A percentile compares a stretch with the other conserved stretches of the same genome.
These are phyloP conservation scores for Solanum medicagineum DNA, from an alignment of 257 asterid genomes.

Conservation along the genomic window DNA sequence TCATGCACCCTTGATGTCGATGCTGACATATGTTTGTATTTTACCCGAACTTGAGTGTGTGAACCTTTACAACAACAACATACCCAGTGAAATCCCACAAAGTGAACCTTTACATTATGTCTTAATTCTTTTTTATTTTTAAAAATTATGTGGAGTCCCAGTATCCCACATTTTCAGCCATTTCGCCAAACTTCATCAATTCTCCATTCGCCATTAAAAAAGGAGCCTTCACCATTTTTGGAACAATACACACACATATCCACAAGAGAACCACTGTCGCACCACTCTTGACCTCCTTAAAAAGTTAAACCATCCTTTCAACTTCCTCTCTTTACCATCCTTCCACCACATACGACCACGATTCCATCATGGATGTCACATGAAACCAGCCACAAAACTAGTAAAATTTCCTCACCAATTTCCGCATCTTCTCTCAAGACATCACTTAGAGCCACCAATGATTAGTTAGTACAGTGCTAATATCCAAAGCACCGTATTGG, in stretches of 20 bases:
- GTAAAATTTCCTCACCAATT: not conserved
- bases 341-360: not conserved
- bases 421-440: too few relatives aligned
- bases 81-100: too few relatives aligned
- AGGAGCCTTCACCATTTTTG: not conserved
- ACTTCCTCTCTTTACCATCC: not conserved
- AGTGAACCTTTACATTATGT: not conserved
- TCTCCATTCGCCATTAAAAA: not conserved
- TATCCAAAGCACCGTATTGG: not conserved
- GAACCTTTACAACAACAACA: not conserved
- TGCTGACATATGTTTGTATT: not conserved
- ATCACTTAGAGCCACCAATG: not conserved
- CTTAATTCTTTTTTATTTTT: not conserved
- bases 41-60: not conserved
- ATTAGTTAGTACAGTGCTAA: not conserved
- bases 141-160: not conserved
- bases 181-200: not conserved
- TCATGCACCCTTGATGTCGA: not conserved
- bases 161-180: not conserved
- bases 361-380: not conserved
- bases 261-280: not conserved
- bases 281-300: not conserved
- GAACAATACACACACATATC: not conserved
- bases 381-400: not conserved
- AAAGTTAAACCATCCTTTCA: not conserved